Conservation (phyloP, 2,329 filamentous ascomycete species). For the Aspergillus uvarum region DNA sequence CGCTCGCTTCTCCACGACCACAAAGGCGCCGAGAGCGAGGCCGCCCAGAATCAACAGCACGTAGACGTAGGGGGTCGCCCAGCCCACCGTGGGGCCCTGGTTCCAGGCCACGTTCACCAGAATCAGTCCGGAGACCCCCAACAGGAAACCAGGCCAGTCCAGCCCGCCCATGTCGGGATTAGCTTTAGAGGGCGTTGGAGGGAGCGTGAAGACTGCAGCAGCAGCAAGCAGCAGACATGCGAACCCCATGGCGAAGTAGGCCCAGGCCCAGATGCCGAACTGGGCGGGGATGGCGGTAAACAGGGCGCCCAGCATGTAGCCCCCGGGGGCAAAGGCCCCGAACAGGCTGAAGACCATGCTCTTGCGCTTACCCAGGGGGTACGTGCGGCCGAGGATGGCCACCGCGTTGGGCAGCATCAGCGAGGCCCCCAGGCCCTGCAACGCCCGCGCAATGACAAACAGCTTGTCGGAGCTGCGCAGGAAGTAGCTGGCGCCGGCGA, state of each 20-base stretch:
- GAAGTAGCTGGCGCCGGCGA: conserved; percentile 28
- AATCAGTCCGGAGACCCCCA: conserved; percentile 56
- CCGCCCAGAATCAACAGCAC: conserved; percentile 58
- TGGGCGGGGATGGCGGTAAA: conserved; percentile 42
- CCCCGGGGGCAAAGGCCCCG: conserved; percentile 49
- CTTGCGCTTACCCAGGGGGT: conserved; percentile 57
- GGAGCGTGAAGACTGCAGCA: too few species aligned
- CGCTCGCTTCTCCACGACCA: conserved; percentile 45
- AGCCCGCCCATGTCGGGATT: conserved; percentile 2
- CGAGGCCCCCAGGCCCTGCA: conserved; percentile 60
- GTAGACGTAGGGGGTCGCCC: conserved; percentile 56
- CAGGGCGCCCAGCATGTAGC: conserved; percentile 42
- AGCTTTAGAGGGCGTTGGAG: too few species aligned
- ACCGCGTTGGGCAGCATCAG: conserved; percentile 65
- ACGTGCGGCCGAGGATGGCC: conserved; percentile 61
- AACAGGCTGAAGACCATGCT: conserved; percentile 58
- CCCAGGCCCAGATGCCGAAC: conserved; percentile 51
- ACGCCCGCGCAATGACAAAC: conserved; percentile 52
- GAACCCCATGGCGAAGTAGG: conserved; percentile 49
- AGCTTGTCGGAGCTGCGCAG: conserved; percentile 33
- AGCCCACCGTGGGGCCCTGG: conserved; percentile 60
- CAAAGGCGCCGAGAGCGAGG: conserved; percentile 54
- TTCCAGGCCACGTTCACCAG: conserved; percentile 69
- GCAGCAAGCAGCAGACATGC: conserved; percentile 11
- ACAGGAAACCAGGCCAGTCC: conserved; percentile 42